Conservation (phyloP, 768 basidiomycete species). For the Leucosporidium yakuticum region DNA sequence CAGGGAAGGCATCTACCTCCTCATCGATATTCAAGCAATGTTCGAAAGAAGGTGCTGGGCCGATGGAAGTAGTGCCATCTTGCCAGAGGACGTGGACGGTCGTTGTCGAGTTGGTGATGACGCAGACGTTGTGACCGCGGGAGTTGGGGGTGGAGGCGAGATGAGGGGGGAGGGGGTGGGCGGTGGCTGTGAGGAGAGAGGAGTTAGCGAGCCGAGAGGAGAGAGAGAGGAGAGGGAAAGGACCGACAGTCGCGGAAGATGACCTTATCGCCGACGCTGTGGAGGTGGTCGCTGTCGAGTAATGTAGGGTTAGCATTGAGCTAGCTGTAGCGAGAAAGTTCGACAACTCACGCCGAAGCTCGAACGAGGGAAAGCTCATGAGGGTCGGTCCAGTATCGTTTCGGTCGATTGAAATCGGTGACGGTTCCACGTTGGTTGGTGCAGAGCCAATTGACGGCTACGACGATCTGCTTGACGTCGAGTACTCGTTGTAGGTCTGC, state of each 20-base stretch:
- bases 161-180: conserved; percentile 40
- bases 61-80: conserved; percentile 54
- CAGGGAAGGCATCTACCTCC: conserved; percentile 82
- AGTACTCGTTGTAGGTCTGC: conserved; percentile 4
- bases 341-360: conserved; percentile 14
- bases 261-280: conserved; percentile 31
- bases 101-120: conserved; percentile 68
- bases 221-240: not conserved
- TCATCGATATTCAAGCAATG: conserved; percentile 75
- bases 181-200: not conserved
- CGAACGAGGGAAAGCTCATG: conserved; percentile 20
- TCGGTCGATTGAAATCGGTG: conserved; percentile 8
- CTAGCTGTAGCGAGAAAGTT: not conserved
- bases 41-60: conserved; percentile 44
- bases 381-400: conserved; percentile 29
- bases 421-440: conserved; percentile 9
- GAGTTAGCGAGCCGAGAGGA: not conserved
- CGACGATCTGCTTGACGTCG: conserved; percentile 29
- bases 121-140: conserved; percentile 47
- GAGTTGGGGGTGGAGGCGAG: conserved; percentile 2
- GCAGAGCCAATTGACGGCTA: conserved; percentile 35
- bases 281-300: conserved; percentile 17
- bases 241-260: conserved; percentile 18
- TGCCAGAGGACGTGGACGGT: conserved; percentile 75
- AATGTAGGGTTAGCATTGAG: no score